Evolutionary conservation across 2,329 filamentous ascomycete genomes (phyloP), one percentile per base, ranked within the genome.

Genomic region (Aspergillus sp.): DNA sequence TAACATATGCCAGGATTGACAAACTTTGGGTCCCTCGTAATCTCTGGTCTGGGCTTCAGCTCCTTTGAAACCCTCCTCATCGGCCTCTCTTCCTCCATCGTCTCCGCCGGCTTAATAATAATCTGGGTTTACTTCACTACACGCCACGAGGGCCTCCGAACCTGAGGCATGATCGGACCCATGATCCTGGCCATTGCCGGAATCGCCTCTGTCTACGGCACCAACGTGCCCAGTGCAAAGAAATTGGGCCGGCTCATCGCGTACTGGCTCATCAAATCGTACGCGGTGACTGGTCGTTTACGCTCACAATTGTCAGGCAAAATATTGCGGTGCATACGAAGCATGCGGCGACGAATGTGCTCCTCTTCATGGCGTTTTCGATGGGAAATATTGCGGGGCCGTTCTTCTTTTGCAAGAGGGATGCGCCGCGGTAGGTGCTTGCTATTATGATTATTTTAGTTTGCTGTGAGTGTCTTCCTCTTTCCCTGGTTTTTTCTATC

Each of bases 281-380:
- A 54, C 41, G 51, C 46, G 11, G 46, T 48, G 1, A 48, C 46
- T 54, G 51, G 51, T 34, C 34, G 7, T 54, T 54, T 17, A 25
- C 25, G 15, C 31, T 54, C 8, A 54, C 31, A 6, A 45, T 54
- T 15, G 41, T 54, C 34, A 34, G 31, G 19, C 34, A 41, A 17
- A 54, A 54, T n/a, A 45, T 54, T 5, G 17, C 51, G 19, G 51
- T 34, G 7, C 30, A 55, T 17, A 55, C 53, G 7, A 55, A 55
- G 53, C 23, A 25, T 3, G 43, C 53, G 2, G 22, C 53, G 4
- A 34, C 30, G 8, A 55, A 31, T 19, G 53, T 30, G 3, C 11
- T 55, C 17, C n/a, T 55, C n/a, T 31, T 55, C 17, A 47, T 55
- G 17, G 41, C 13, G 9, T 47, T 31, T 31, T 28, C 23, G 7